Conservation (phyloP, 1,139 yeast species). For the Taiozyma sp. region DNA sequence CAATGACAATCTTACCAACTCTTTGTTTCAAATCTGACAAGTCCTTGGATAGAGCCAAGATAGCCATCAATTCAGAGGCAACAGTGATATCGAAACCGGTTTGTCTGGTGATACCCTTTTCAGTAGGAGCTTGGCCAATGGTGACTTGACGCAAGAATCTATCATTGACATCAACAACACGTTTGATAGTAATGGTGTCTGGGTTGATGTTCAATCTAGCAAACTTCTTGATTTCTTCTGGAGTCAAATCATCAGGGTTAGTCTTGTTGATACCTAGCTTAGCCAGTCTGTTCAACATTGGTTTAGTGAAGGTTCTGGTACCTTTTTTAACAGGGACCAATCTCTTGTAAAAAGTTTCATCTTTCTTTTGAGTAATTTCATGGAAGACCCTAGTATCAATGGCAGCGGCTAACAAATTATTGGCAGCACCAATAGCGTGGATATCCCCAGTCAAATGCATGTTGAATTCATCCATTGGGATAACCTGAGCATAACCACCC, state of each 20-base stretch:
- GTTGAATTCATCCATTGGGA: slow-evolving; percentile 99
- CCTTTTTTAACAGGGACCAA: slow-evolving; percentile 70
- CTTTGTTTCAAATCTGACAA: slow-evolving; percentile 63
- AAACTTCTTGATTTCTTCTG: slow-evolving; percentile 57
- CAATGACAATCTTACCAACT: slow-evolving; percentile 68
- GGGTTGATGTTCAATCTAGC: slow-evolving; percentile 70
- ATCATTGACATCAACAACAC: slow-evolving; percentile 80
- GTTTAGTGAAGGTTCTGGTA: slow-evolving; percentile 53
- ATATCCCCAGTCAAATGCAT: slow-evolving; percentile 98
- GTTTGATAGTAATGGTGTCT: slow-evolving; percentile 63
- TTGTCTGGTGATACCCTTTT: slow-evolving; percentile 64
- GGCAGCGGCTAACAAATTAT: slow-evolving; percentile 94
- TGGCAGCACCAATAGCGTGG: slow-evolving; percentile 95
- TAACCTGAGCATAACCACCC: slow-evolving; percentile 97
- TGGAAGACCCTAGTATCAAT: slow-evolving; percentile 98
- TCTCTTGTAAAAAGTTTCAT: slow-evolving; percentile 59
- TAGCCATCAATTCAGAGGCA: slow-evolving; percentile 80
- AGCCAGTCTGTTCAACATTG: slow-evolving; percentile 58
- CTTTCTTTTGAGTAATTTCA: slow-evolving; percentile 80
- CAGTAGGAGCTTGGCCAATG: slow-evolving; percentile 73
- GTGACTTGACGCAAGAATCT: slow-evolving; percentile 72
- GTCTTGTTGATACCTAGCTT: slow-evolving; percentile 61
- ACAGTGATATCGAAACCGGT: slow-evolving; percentile 81
- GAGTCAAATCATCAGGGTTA: slow-evolving; percentile 61
- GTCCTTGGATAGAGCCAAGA: slow-evolving; percentile 64